phyloP scores from a whole-genome alignment of 257 asterid species.

The Datura wrightii region DNA sequence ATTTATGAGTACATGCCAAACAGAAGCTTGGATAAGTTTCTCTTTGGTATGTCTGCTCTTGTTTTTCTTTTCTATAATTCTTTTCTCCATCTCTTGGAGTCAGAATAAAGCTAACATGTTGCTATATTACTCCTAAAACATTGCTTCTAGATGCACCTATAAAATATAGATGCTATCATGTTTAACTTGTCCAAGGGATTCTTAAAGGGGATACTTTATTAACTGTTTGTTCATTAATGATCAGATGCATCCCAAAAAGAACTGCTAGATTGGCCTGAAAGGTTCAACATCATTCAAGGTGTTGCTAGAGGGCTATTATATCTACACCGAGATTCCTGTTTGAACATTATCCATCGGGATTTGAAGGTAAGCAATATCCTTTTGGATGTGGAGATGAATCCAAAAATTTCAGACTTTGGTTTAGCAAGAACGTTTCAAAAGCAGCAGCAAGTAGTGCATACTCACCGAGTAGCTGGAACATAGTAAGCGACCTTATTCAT shows the following conservation, averaged over 20 bases:
- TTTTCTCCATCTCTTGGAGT: background rate
- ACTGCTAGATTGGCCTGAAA: conserved; percentile 39
- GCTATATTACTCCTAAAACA: background rate
- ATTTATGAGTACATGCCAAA: conserved; percentile 45
- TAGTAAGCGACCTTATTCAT: conserved; percentile 29
- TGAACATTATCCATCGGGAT: conserved; percentile 45
- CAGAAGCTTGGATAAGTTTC: conserved; percentile 47
- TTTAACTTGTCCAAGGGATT: background rate
- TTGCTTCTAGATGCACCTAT: background rate
- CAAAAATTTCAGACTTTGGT: conserved; percentile 48
- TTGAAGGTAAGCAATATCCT: conserved; percentile 42
- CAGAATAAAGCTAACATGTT: background rate
- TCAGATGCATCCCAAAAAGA: conserved; percentile 37
- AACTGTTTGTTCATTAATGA: background rate
- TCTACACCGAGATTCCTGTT: conserved; percentile 44
- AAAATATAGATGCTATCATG: background rate
- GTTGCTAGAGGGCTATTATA: conserved; percentile 45
- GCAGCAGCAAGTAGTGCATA: conserved; percentile 36
- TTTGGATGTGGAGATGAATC: conserved; percentile 43
- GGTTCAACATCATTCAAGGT: conserved; percentile 41
- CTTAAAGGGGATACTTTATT: background rate
- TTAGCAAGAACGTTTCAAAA: conserved; percentile 43
- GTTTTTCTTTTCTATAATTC: background rate
- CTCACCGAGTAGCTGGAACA: conserved; percentile 46
- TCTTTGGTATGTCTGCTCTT: conserved; percentile 38